Evolutionary conservation across 2,329 filamentous ascomycete genomes (phyloP).

Genomic region (Botrytis deweyae): DNA sequence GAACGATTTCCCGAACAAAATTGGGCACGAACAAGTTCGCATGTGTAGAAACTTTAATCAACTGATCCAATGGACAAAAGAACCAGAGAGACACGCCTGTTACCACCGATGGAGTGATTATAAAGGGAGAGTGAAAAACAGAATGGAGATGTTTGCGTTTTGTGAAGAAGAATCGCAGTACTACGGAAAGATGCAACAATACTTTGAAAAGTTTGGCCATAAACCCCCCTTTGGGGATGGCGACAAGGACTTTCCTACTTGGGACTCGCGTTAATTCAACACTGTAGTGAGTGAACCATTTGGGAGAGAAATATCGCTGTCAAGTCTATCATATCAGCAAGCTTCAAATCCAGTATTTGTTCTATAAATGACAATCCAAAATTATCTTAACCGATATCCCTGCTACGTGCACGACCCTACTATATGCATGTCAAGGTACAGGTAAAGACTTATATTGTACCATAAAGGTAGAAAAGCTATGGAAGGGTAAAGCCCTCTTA

Average conservation of each 20-base stretch:
- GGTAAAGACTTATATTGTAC: too few species aligned
- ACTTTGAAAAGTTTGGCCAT: constrained; percentile 13
- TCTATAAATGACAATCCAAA: neutral
- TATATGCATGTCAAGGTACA: too few species aligned
- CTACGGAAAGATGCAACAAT: constrained; percentile 11
- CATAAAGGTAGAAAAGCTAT: too few species aligned
- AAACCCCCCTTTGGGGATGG: constrained; percentile 1
- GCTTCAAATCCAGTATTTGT: neutral
- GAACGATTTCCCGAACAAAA: neutral
- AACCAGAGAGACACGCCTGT: constrained; percentile 7
- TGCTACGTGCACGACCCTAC: too few species aligned
- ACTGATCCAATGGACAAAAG: constrained; percentile 13
- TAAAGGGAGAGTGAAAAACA: neutral
- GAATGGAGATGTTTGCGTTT: constrained; percentile 11
- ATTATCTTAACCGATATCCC: too few species aligned
- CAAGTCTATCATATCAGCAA: rapidly evolving
- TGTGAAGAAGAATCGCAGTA: constrained; percentile 17
- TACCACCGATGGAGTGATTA: constrained; percentile 13
- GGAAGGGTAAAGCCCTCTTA: too few species aligned
- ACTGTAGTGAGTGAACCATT: neutral
- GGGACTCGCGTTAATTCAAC: neutral
- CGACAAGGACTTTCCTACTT: neutral
- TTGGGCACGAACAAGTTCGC: constrained; percentile 18
- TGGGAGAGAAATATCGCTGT: neutral
- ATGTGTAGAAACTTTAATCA: constrained; percentile 21